Evolutionary conservation across 2,329 filamentous ascomycete species (phyloP).

Genomic region (Exophiala viscosa): DNA sequence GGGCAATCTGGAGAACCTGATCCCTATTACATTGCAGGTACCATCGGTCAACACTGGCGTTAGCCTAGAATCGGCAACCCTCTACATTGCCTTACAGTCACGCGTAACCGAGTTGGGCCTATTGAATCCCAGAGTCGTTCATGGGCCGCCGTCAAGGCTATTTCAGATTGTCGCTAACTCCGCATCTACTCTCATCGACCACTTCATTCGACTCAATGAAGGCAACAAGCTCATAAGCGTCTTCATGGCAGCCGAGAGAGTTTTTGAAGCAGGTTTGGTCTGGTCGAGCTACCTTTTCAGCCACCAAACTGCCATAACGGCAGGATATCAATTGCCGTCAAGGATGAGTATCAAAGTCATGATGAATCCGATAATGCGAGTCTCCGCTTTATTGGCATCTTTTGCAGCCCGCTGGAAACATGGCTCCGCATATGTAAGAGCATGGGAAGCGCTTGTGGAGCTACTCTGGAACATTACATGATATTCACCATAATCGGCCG

Average conservation of each 20-base stretch:
- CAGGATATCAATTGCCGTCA: not conserved
- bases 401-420: not conserved
- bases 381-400: not conserved
- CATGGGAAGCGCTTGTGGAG: slow-evolving; percentile 4
- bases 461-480: not conserved
- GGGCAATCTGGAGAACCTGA: slow-evolving; percentile 2
- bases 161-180: slow-evolving; percentile 6
- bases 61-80: slow-evolving; percentile 6
- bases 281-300: not conserved
- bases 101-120: not conserved
- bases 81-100: slow-evolving; percentile 11
- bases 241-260: not conserved
- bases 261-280: slow-evolving; percentile 1
- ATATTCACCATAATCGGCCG: not conserved
- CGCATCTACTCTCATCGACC: slow-evolving; percentile 10
- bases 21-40: slow-evolving; percentile 5
- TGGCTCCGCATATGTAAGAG: not conserved
- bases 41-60: not conserved
- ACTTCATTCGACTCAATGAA: not conserved
- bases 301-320: not conserved
- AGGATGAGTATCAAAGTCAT: not conserved
- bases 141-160: slow-evolving; percentile 1
- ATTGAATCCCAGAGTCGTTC: not conserved
- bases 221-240: not conserved
- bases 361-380: not conserved